Base-by-base conservation (phyloP, 345 rosid species). In the Populus ilicifolia region DNA sequence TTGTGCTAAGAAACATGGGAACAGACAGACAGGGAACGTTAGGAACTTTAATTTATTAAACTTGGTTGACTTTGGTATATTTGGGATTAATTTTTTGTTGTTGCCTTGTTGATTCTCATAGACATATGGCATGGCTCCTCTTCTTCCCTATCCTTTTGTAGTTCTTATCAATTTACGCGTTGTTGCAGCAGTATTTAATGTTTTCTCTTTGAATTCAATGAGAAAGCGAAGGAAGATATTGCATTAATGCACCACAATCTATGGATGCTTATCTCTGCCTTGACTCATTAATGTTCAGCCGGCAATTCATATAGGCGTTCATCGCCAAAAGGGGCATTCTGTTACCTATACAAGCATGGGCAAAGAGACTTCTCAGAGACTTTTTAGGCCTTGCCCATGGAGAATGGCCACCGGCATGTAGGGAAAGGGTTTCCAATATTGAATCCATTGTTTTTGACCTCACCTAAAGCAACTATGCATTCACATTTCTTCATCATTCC, bases 101-200 rank as follows among this genome's bases (percentile, higher is more conserved):
- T 75, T 78, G 82, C 64, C 79, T 70, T 44, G 50, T 38, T 16
- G 59, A 25, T 43, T 16, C 23, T 21, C 25, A 2, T 16, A 20
- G 4, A 6, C 5, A 7, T 5, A 67, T 29, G 23, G 8, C 23
- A 3, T 39, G 41, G 20, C n/a, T 36, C 30, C 50, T 46, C n/a
- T 18, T 44, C 71, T 46, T 39, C 69, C 77, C 79, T 77, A 46
- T 81, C 73, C 39, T 14, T 52, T 39, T 5, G 18, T 70, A 8
- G 65, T 70, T 35, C 74, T 74, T 77, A 77, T 76, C 74, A 72
- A 66, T 8, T 70, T 8, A 77, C 48, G 75, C 80, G 41, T 21
- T 41, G 9, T 23, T 38, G 71, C 71, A 67, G 72, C 20, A n/a
- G 72, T 13, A 67, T 5, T 70, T 70, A 67, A 67, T 66, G 35